Evolutionary conservation across 306 rosid species (phyloP).

Genomic region (Trifolium pratense): DNA sequence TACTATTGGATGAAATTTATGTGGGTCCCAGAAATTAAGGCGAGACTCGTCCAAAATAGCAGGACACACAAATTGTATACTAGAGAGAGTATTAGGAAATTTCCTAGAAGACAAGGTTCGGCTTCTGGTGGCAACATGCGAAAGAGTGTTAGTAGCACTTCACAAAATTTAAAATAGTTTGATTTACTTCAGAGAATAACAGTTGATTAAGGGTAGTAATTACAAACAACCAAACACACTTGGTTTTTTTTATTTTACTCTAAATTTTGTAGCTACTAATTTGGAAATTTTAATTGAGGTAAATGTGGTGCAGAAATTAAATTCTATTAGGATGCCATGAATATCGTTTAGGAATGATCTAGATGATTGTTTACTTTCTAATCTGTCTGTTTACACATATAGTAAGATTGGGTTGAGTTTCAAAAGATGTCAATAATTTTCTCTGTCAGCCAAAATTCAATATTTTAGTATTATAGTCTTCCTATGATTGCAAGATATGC

Average conservation of each 20-base stretch:
- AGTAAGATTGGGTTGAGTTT: conserved; percentile 7
- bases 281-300: no score
- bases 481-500: conserved; percentile 12
- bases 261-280: background rate
- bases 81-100: background rate
- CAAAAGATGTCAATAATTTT: background rate
- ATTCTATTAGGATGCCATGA: no score
- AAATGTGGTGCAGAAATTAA: no score
- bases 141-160: background rate
- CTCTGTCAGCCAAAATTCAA: conserved; percentile 1
- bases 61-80: background rate
- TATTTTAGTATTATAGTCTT: conserved; percentile 7
- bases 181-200: background rate
- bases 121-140: no score
- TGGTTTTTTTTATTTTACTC: background rate
- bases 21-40: background rate
- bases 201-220: background rate
- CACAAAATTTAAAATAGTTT: background rate
- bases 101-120: no score
- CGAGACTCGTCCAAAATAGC: background rate
- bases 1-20: background rate
- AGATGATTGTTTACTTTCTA: conserved; percentile 17
- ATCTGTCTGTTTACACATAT: background rate
- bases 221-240: background rate
- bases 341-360: background rate